These are phyloP conservation scores for Plantago elongata DNA, from an alignment of 257 asterid species.

Conservation along the genomic window DNA sequence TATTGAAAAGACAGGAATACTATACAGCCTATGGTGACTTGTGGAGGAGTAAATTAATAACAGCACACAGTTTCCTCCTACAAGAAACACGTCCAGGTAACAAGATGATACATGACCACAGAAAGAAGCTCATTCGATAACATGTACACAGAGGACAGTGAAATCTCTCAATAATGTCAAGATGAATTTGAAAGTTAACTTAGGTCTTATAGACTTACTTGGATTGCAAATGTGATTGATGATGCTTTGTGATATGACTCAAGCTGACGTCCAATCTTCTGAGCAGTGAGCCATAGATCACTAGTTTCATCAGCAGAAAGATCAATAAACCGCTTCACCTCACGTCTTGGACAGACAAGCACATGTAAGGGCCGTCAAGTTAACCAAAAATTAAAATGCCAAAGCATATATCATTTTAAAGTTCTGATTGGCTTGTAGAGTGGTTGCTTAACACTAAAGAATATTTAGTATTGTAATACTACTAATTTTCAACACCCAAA, in stretches of 20 bases:
- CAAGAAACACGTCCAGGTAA: too few relatives aligned
- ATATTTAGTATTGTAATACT: too few relatives aligned
- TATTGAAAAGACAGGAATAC: too few relatives aligned
- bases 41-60: too few relatives aligned
- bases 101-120: too few relatives aligned
- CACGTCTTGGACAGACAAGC: constrained; percentile 92
- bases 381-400: constrained; percentile 25
- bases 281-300: constrained; percentile 79
- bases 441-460: too few relatives aligned
- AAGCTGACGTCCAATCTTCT: constrained; percentile 66
- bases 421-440: too few relatives aligned
- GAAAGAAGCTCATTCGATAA: background rate
- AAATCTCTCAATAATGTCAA: background rate
- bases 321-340: constrained; percentile 69
- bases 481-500: too few relatives aligned
- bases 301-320: constrained; percentile 74
- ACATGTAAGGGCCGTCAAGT: constrained; percentile 76
- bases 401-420: background rate
- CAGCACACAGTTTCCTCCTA: too few relatives aligned
- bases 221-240: constrained; percentile 75
- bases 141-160: constrained; percentile 1
- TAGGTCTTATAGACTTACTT: constrained; percentile 47
- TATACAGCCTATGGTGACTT: too few relatives aligned
- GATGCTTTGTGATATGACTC: constrained; percentile 87
- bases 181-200: background rate